phyloP scores from a whole-genome alignment of 192 early-diverging fungal genomes.

The Gryganskiella cystojenkinii region DNA sequence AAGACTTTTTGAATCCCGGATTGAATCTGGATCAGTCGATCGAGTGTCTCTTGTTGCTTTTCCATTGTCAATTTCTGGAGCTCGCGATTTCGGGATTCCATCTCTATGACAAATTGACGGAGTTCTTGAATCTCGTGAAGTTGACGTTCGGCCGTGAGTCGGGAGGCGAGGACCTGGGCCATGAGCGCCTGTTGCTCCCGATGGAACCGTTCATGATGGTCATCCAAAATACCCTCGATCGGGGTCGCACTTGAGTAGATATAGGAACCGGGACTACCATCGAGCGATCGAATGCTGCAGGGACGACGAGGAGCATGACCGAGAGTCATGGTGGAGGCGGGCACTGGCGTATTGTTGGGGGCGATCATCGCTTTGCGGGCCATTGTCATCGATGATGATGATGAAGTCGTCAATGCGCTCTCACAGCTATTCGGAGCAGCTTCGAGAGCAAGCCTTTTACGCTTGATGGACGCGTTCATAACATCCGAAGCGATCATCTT shows the following conservation, averaged over 20 bases:
- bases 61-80: slow-evolving; percentile 12
- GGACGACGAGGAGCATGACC: too few relatives aligned
- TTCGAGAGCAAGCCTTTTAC: not conserved
- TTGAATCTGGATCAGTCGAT: slow-evolving; percentile 12
- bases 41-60: slow-evolving; percentile 9
- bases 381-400: too few relatives aligned
- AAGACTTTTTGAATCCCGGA: slow-evolving; percentile 17
- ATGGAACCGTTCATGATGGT: not conserved
- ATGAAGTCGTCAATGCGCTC: too few relatives aligned
- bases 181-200: not conserved
- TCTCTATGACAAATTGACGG: not conserved
- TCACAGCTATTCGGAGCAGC: too few relatives aligned
- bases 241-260: not conserved
- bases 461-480: not conserved
- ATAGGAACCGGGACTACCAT: too few relatives aligned
- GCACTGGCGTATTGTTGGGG: too few relatives aligned
- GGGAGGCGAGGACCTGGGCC: not conserved
- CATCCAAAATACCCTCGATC: not conserved
- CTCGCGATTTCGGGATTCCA: not conserved
- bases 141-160: not conserved
- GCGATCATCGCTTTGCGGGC: too few relatives aligned
- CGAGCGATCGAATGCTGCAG: too few relatives aligned
- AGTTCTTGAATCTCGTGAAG: not conserved
- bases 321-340: too few relatives aligned
- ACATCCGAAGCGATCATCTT: too few relatives aligned